phyloP scores from a whole-genome alignment of 1,139 yeast species.

The Suhomyces ambrosiae region DNA sequence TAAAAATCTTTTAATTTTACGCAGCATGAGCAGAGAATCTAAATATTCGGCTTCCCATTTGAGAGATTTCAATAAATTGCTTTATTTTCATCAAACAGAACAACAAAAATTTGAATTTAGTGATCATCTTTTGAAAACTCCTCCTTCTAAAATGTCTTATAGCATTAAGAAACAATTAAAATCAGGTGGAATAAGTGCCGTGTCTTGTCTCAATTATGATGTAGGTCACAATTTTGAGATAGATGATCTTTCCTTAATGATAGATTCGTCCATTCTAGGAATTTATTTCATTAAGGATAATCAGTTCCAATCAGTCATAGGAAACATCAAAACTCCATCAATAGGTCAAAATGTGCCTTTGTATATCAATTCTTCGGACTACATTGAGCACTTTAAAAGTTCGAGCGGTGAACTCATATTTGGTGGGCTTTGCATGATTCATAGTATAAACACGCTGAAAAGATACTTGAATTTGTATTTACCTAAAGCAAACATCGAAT shows the following conservation, averaged over 20 bases:
- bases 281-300: slow-evolving; percentile 35
- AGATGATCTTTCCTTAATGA: slow-evolving; percentile 42
- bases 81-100: slow-evolving; percentile 52
- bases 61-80: slow-evolving; percentile 50
- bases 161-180: slow-evolving; percentile 20
- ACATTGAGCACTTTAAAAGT: slow-evolving; percentile 14
- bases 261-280: slow-evolving; percentile 60
- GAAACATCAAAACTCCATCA: background rate
- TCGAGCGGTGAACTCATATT: slow-evolving; percentile 20
- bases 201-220: slow-evolving; percentile 40
- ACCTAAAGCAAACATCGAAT: slow-evolving; percentile 36
- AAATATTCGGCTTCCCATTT: slow-evolving; percentile 54
- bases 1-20: slow-evolving; percentile 22
- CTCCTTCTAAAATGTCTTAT: slow-evolving; percentile 57
- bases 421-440: slow-evolving; percentile 54
- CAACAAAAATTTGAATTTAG: slow-evolving; percentile 44
- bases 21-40: slow-evolving; percentile 35
- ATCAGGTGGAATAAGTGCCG: slow-evolving; percentile 40
- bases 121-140: slow-evolving; percentile 43
- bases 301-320: slow-evolving; percentile 1
- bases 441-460: slow-evolving; percentile 54
- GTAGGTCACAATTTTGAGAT: slow-evolving; percentile 26
- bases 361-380: slow-evolving; percentile 24
- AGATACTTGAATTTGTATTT: slow-evolving; percentile 58
- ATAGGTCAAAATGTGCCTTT: slow-evolving; percentile 16